Evolutionary conservation across 2,329 filamentous ascomycete species (phyloP), one percentile per base, ranked within the genome.

Genomic region (Lasiodiplodia hormozganensis): DNA sequence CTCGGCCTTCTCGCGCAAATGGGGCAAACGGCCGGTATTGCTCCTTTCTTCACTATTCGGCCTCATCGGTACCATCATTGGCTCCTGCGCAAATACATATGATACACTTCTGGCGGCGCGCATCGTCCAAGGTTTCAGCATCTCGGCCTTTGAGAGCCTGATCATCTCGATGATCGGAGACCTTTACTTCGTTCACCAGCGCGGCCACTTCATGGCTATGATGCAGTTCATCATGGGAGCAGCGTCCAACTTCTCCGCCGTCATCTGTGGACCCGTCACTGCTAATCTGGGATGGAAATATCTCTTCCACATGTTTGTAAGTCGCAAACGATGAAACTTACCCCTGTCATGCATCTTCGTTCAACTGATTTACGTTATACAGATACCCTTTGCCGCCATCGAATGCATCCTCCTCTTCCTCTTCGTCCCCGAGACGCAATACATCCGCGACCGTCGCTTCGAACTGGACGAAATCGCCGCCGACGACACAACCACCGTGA

Each of bases 371-470:
- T 74, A 67, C 69, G 70, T 1, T 73, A 72, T 58, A 71, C 25
- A 62, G 58, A 62, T 62, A n/a, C 58, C 40, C 10, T 62, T 62
- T 69, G 81, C 82, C 18, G 83, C 81, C 1, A 70, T 82, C 2
- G 75, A 85, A 62, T 75, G 82, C 21, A 70, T 84, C 16, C 73
- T 83, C 2, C 79, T 85, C 21, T 74, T 84, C 66, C 77, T 86
- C 56, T 82, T 86, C 67, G 84, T 85, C 3, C 84, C 84, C 0
- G 85, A 86, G 72, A 86, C 85, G 18, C 80, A 81, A 1, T 87
- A 84, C 74, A 77, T 76, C 67, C 77, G 84, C 67, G 77, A 79
- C 58, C 76, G 75, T 49, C 72, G 72, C 28, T 74, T 73, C 58
- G 56, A 71, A 16, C 52, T 60, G 40, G 56, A 68, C 68, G 47